Evolutionary conservation across 345 rosid species (phyloP), one percentile per base, ranked within the genome.

Genomic region (Salix brachista): DNA sequence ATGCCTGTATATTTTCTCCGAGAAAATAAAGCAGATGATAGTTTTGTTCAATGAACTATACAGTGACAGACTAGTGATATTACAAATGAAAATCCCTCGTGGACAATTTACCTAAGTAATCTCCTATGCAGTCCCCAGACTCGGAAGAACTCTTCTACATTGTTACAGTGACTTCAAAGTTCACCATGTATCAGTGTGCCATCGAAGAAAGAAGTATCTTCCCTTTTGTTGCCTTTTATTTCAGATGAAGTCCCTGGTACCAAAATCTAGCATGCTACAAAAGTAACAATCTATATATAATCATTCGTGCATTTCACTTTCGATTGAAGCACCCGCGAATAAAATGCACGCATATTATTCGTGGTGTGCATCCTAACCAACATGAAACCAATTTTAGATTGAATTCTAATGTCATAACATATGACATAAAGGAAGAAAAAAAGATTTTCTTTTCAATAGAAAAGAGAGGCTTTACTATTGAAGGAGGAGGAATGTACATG

Each of bases 1-100:
- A 67, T 17, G 74, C 83, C 62, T 61, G 76, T 44, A 74, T 67
- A 80, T 67, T 8, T 30, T 46, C 52, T 70, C 61, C 41, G 50
- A 60, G 32, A 66, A 26, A 36, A 48, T 32, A 65, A 48, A 8
- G 68, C 8, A 10, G 12, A 6, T 44, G 41, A 74, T 44, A 17
- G 64, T 75, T 70, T 23, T 23, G 64, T 23, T 7, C 1, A 14
- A 46, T 36, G 62, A 32, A 50, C 19, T 61, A 44, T 36, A 70
- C 48, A 1, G 68, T 61, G 37, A 42, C 13, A 70, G 13, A 39
- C 44, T 11, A 9, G 37, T 17, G 56, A 52, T n/a, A 58, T 58
- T 58, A 23, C 64, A 58, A 4, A 23, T 58, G 64, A 58, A 58
- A 58, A 58, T 58, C 64, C 64, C 64, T 64, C 16, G 2, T 6